Evolutionary conservation across 2,329 filamentous ascomycete species (phyloP).

Genomic region (Colletotrichum gloeosporioides): DNA sequence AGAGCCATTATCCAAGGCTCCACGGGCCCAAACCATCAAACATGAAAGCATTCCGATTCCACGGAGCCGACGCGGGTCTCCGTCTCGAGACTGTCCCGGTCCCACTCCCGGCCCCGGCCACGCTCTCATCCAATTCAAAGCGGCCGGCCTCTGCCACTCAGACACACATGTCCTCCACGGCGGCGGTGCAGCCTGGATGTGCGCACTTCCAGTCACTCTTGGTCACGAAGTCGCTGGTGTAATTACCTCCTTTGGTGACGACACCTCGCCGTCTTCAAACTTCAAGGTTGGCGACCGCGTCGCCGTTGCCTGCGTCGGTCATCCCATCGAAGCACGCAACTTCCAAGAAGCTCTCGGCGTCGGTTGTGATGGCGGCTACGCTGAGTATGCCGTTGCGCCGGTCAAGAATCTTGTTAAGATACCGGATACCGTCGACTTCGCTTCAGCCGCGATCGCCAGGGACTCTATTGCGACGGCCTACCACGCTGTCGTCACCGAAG

Average conservation of each 20-base stretch:
- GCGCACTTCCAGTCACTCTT: background rate
- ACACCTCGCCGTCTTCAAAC: background rate
- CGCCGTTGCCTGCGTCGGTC: conserved; percentile 11
- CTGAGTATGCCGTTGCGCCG: conserved; percentile 1
- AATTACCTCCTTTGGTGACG: background rate
- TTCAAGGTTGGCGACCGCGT: conserved; percentile 1
- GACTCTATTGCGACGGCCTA: conserved; percentile 14
- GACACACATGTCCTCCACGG: conserved; percentile 17
- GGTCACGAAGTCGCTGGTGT: conserved; percentile 15
- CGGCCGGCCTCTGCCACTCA: conserved; percentile 15
- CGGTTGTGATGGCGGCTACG: conserved; percentile 8
- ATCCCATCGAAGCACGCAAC: conserved; percentile 1
- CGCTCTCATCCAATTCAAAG: background rate
- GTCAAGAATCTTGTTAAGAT: background rate
- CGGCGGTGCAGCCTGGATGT: conserved; percentile 16
- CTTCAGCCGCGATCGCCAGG: background rate
- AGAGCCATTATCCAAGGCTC: background rate
- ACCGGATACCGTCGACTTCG: background rate
- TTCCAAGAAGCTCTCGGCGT: conserved; percentile 8
- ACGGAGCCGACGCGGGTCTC: background rate
- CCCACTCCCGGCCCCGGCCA: background rate
- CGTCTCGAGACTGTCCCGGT: background rate
- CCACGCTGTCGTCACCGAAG: conserved; percentile 19
- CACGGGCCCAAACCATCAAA: background rate
- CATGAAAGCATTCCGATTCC: conserved; percentile 10